A percentile compares a stretch with the other conserved stretches of the same genome.
Conservation (phyloP, 352 stramenopile species). For the Phytopythium helicoides region DNA sequence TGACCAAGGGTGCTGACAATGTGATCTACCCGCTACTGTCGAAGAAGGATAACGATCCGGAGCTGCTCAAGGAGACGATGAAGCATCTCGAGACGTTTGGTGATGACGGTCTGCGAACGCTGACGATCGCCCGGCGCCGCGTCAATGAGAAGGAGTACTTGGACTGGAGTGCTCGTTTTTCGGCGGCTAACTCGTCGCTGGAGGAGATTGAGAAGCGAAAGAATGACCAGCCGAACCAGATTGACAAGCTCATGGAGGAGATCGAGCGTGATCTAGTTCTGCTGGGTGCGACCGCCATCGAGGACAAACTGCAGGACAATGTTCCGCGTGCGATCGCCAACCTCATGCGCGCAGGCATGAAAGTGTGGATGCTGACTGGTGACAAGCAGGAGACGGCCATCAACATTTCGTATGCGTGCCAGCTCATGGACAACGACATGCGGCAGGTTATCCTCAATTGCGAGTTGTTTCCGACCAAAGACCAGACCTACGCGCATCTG, state of each 20-base stretch:
- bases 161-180: constrained; percentile 63
- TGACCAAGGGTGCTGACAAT: constrained; percentile 92
- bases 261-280: constrained; percentile 81
- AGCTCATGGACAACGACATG: constrained; percentile 82
- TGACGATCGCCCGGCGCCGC: constrained; percentile 64
- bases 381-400: constrained; percentile 98
- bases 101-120: constrained; percentile 80
- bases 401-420: constrained; percentile 95
- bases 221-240: constrained; percentile 64
- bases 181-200: constrained; percentile 59
- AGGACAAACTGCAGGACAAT: constrained; percentile 91
- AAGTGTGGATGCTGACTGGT: constrained; percentile 97
- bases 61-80: constrained; percentile 52
- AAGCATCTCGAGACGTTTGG: constrained; percentile 66
- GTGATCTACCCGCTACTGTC: constrained; percentile 87
- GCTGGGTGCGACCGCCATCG: constrained; percentile 89
- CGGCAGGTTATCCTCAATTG: constrained; percentile 74
- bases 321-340: constrained; percentile 83
- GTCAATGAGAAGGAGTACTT: constrained; percentile 60
- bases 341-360: constrained; percentile 89
- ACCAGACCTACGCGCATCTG: constrained; percentile 46
- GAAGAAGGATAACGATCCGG: constrained; percentile 51
- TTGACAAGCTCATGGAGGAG: constrained; percentile 79
- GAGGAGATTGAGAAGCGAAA: constrained; percentile 80
- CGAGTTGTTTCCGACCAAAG: constrained; percentile 60